Conservation (phyloP, 306 rosid genomes). For the Corylus heterophylla region DNA sequence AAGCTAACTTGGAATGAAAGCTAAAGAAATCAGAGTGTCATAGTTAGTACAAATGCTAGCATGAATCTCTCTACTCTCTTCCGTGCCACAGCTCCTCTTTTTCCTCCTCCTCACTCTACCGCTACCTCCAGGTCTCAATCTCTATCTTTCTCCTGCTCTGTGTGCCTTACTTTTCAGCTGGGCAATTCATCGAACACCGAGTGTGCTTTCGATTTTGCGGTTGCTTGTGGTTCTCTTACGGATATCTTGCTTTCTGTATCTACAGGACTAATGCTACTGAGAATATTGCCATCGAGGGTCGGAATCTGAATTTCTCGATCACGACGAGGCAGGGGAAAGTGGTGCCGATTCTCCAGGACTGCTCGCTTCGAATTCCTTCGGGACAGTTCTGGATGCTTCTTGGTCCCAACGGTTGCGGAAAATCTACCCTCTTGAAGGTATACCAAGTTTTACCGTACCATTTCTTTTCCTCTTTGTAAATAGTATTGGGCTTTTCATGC, state of each 20-base stretch:
- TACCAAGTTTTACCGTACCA: not conserved
- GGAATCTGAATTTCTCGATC: conserved; percentile 61
- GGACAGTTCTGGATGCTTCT: conserved; percentile 95
- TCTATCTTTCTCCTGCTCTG: not conserved
- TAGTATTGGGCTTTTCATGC: not conserved
- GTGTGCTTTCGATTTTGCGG: not conserved
- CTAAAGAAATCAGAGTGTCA: not conserved
- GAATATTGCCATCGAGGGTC: conserved; percentile 59
- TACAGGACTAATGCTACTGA: conserved; percentile 42
- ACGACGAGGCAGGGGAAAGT: conserved; percentile 42
- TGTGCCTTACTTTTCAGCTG: conserved; percentile 16
- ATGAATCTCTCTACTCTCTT: conserved; percentile 38
- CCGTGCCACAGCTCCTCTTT: conserved; percentile 32
- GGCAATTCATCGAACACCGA: conserved; percentile 37
- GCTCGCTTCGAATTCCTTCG: conserved; percentile 71
- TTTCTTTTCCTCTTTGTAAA: not conserved
- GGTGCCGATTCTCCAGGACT: conserved; percentile 64
- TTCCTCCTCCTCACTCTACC: conserved; percentile 41
- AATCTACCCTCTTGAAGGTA: conserved; percentile 91
- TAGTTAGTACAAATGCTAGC: conserved; percentile 3
- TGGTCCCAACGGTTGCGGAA: conserved; percentile 89
- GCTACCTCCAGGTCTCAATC: conserved; percentile 21
- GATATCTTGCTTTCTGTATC: not conserved
- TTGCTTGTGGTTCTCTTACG: not conserved
- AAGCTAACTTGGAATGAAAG: not conserved